These are phyloP conservation scores for Panicum hallii DNA, from an alignment of 202 grass and related monocot genomes.

Conservation along the genomic window DNA sequence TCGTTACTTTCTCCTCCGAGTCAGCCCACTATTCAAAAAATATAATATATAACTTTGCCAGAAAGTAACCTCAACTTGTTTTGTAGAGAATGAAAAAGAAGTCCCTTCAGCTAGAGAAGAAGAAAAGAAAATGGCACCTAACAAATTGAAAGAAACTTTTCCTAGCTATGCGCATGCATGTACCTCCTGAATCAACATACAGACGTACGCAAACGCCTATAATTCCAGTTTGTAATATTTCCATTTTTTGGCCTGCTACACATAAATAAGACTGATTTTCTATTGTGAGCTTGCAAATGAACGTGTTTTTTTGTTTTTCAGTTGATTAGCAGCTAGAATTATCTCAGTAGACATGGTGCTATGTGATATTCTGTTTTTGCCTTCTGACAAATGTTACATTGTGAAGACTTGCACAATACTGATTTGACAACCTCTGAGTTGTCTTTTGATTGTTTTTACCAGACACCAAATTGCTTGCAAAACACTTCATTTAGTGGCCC, in stretches of 20 bases:
- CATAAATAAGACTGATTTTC: not conserved
- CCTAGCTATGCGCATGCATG: not conserved
- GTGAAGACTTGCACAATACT: not conserved
- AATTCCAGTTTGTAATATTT: not conserved
- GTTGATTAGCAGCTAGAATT: not conserved
- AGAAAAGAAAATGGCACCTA: not conserved
- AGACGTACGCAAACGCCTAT: not conserved
- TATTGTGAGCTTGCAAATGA: not conserved
- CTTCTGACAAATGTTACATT: not conserved
- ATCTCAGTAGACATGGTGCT: not conserved
- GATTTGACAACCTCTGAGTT: not conserved
- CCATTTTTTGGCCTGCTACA: not conserved
- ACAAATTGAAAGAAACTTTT: not conserved
- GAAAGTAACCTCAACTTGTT: not conserved
- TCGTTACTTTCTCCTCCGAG: not conserved
- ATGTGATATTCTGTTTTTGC: not conserved
- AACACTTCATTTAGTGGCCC: not conserved
- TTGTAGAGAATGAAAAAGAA: not conserved
- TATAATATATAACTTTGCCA: not conserved
- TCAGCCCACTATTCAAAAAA: not conserved
- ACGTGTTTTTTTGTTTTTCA: not conserved
- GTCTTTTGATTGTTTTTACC: not conserved
- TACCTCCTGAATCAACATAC: not conserved
- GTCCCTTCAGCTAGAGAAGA: not conserved
- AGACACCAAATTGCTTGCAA: not conserved